These are phyloP conservation scores for Panicum miliaceum DNA, from an alignment of 176 grass and related monocot genomes.

Conservation along the genomic window DNA sequence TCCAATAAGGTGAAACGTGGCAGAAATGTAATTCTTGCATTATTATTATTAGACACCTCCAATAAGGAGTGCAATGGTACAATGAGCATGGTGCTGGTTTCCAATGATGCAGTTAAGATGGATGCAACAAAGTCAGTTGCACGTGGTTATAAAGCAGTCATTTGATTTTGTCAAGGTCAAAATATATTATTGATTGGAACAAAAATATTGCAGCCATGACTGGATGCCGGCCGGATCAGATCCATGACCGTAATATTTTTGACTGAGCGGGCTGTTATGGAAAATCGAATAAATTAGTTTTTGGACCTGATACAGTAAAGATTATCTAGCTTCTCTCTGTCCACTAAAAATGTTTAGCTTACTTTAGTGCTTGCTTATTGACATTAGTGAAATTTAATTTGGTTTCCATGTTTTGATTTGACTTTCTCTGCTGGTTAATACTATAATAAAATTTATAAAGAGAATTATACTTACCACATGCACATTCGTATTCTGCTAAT, in stretches of 20 bases:
- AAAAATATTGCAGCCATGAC: neutral
- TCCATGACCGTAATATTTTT: neutral
- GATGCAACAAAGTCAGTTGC: neutral
- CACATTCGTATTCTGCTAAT: too few relatives aligned
- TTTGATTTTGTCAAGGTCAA: neutral
- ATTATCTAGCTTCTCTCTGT: too few relatives aligned
- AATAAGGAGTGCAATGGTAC: neutral
- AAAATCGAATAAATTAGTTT: neutral
- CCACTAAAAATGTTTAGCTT: too few relatives aligned
- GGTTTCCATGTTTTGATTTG: too few relatives aligned
- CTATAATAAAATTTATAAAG: too few relatives aligned
- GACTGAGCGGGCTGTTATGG: neutral
- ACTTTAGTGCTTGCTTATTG: too few relatives aligned
- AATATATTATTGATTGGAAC: neutral
- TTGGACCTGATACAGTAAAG: neutral
- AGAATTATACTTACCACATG: too few relatives aligned
- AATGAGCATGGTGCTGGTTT: neutral
- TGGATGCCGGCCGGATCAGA: neutral
- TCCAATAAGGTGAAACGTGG: too few relatives aligned
- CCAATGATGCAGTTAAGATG: neutral
- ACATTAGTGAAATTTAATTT: too few relatives aligned
- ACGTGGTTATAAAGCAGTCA: neutral
- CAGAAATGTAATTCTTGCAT: neutral
- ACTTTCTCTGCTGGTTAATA: too few relatives aligned
- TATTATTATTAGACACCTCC: neutral